Conservation (phyloP, 140 eudicot genomes). For the Anethum foeniculum region DNA sequence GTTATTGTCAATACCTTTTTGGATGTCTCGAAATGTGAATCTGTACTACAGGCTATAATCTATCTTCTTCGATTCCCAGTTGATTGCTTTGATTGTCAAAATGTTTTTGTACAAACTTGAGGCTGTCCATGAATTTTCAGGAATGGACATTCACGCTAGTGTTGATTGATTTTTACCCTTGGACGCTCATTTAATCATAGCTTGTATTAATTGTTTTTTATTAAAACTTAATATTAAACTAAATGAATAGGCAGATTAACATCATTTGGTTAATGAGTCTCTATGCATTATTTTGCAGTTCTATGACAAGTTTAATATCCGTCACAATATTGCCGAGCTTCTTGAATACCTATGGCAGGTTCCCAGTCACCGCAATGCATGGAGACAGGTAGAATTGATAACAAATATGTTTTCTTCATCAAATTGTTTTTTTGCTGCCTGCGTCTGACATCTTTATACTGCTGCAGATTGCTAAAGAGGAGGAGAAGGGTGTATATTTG, state of each 20-base stretch:
- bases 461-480: slow-evolving; percentile 91
- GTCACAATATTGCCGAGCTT: slow-evolving; percentile 92
- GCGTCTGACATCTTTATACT: background rate
- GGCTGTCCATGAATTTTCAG: background rate
- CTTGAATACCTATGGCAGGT: slow-evolving; percentile 96
- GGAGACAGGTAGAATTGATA: slow-evolving; percentile 62
- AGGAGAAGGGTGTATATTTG: slow-evolving; percentile 93
- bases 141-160: background rate
- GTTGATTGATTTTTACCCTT: background rate
- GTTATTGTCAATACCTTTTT: background rate
- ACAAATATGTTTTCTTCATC: background rate
- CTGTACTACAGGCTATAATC: background rate
- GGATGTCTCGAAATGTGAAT: background rate
- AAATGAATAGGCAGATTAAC: background rate
- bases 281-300: slow-evolving; percentile 37
- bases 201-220: background rate
- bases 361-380: slow-evolving; percentile 92
- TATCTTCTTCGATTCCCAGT: background rate
- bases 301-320: slow-evolving; percentile 93
- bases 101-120: background rate
- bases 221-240: background rate
- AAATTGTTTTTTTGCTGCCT: background rate
- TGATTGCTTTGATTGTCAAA: background rate
- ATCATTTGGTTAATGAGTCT: background rate
- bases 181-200: background rate